A percentile compares a stretch with the other conserved stretches of the same genome.
These are phyloP conservation scores for Hypoxylon sp. DNA, from an alignment of 2,329 filamentous ascomycete genomes.

Conservation along the genomic window DNA sequence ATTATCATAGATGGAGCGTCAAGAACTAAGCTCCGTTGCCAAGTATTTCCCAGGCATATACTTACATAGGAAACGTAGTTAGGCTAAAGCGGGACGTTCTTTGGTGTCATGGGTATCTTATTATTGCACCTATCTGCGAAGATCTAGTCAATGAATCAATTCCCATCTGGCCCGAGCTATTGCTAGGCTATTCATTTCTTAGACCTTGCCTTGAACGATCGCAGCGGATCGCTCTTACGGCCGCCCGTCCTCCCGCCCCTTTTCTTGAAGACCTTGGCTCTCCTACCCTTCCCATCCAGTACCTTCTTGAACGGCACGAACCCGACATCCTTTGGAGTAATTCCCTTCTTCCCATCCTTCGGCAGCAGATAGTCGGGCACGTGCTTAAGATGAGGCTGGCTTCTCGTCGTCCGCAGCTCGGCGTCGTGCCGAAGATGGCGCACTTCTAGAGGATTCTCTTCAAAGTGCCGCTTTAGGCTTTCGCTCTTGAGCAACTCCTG, in stretches of 20 bases:
- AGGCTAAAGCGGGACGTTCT: not conserved
- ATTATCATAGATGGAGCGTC: too few relatives aligned
- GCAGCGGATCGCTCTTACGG: slow-evolving; percentile 84
- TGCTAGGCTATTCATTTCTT: slow-evolving; percentile 48
- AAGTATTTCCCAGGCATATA: not conserved
- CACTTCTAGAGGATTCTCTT: slow-evolving; percentile 92
- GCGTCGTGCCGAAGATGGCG: slow-evolving; percentile 88
- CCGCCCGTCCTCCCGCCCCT: slow-evolving; percentile 60
- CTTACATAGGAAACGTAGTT: not conserved
- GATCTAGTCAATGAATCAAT: not conserved
- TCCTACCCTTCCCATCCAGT: slow-evolving; percentile 58
- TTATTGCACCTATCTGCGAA: slow-evolving; percentile 12
- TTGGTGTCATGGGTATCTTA: slow-evolving; percentile 26
- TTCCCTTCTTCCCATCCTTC: slow-evolving; percentile 72
- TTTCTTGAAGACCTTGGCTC: slow-evolving; percentile 53
- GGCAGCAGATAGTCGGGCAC: slow-evolving; percentile 94
- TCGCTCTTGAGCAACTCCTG: slow-evolving; percentile 93
- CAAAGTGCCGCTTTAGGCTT: slow-evolving; percentile 93
- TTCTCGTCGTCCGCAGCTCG: slow-evolving; percentile 81
- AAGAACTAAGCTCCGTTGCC: too few relatives aligned
- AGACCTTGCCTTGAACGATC: slow-evolving; percentile 78
- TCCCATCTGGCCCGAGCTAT: not conserved
- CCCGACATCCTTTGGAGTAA: slow-evolving; percentile 72
- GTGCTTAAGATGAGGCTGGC: slow-evolving; percentile 90
- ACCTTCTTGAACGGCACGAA: slow-evolving; percentile 74